These are phyloP conservation scores for Gonium pectorale DNA, from an alignment of 139 green algal genomes.

Conservation along the genomic window DNA sequence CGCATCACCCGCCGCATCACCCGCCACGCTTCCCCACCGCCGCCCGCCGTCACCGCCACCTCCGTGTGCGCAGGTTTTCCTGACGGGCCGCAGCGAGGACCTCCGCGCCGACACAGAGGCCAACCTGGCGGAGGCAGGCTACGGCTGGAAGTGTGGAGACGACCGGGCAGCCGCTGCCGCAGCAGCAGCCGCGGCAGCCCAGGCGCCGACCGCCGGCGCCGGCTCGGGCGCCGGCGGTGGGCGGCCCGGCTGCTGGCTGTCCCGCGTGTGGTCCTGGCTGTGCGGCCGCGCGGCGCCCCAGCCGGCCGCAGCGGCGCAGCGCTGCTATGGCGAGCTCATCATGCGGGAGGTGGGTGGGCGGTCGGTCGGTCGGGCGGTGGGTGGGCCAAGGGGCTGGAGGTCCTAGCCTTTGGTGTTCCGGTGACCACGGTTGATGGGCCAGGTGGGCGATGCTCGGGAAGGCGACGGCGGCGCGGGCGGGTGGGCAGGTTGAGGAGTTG, in stretches of 20 bases:
- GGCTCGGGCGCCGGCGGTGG: neutral
- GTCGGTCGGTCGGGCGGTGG: neutral
- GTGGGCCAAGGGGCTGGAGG: neutral
- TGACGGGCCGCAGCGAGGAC: slow-evolving; percentile 68
- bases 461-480: too few relatives aligned
- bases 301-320: neutral
- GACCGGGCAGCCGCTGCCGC: neutral
- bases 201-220: neutral
- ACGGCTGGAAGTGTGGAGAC: slow-evolving; percentile 56
- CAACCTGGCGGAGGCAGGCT: slow-evolving; percentile 67
- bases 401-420: too few relatives aligned
- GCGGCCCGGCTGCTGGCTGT: too few relatives aligned
- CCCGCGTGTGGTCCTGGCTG: too few relatives aligned
- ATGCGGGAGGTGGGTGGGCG: slow-evolving; percentile 55
- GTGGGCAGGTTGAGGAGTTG: too few relatives aligned
- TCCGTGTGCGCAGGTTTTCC: slow-evolving; percentile 54
- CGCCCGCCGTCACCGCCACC: neutral
- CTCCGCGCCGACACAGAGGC: slow-evolving; percentile 48
- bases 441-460: too few relatives aligned
- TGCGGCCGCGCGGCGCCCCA: too few relatives aligned
- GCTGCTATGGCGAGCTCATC: slow-evolving; percentile 66
- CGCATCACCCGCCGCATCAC: too few relatives aligned
- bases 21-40: too few relatives aligned
- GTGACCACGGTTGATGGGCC: too few relatives aligned
- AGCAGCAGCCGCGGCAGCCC: neutral